Evolutionary conservation across 2,329 filamentous ascomycete species (phyloP).

Genomic region (Aspergillus proliferans): DNA sequence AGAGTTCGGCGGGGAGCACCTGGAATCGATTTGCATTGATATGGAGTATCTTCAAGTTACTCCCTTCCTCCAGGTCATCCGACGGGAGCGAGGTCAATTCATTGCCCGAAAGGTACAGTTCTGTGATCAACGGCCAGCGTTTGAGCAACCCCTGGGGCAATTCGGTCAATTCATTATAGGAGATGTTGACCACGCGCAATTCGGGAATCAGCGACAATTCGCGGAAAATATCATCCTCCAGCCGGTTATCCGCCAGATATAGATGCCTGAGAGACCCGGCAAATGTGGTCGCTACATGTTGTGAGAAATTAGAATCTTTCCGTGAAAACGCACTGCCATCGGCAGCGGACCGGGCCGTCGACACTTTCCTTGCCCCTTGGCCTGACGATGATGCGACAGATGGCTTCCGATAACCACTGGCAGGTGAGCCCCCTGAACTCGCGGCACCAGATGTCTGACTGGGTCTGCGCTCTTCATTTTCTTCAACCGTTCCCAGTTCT

Average conservation of each 20-base stretch:
- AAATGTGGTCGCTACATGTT: conserved; percentile 77
- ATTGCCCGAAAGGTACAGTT: conserved; percentile 92
- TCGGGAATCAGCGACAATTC: conserved; percentile 78
- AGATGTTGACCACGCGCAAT: conserved; percentile 81
- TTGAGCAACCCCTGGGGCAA: conserved; percentile 83
- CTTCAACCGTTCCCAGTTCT: conserved; percentile 63
- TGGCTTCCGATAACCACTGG: conserved; percentile 59
- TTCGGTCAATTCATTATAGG: conserved; percentile 90
- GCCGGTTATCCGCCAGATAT: conserved; percentile 84
- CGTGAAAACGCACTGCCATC: conserved; percentile 55
- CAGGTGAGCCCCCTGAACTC: conserved; percentile 69
- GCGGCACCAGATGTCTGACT: conserved; percentile 76
- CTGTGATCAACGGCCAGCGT: conserved; percentile 81
- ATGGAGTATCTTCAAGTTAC: conserved; percentile 79
- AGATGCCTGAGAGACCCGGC: conserved; percentile 76
- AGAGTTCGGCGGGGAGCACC: conserved; percentile 88
- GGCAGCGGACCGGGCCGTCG: conserved; percentile 62
- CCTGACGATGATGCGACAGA: conserved; percentile 78
- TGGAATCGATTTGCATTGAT: conserved; percentile 99
- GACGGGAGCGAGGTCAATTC: conserved; percentile 85
- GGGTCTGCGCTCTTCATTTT: conserved; percentile 62
- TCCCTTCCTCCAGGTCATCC: conserved; percentile 87
- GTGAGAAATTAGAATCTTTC: conserved; percentile 85
- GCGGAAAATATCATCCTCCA: conserved; percentile 93
- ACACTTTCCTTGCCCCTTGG: conserved; percentile 76